phyloP scores from a whole-genome alignment of 176 grass and related monocot species.

The Carex kokanica region DNA sequence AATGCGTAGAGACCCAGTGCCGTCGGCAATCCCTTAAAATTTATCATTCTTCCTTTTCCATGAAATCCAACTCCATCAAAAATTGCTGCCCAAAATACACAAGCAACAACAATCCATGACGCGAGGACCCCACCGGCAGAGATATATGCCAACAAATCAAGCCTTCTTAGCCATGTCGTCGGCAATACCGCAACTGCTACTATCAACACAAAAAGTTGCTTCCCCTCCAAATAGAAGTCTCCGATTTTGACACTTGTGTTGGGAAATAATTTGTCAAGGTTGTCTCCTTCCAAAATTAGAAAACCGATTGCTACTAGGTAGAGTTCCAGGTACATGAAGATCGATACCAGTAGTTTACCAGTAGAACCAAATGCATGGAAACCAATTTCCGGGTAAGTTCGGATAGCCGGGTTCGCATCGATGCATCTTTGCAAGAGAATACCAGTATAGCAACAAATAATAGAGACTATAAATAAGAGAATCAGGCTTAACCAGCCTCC shows the following conservation, averaged over 20 bases:
- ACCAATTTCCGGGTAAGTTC: constrained; percentile 67
- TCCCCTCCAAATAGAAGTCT: constrained; percentile 35
- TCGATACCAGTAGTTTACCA: constrained; percentile 52
- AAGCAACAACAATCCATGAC: constrained; percentile 54
- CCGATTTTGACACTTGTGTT: constrained; percentile 35
- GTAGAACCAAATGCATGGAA: constrained; percentile 46
- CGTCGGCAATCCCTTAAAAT: constrained; percentile 53
- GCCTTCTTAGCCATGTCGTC: constrained; percentile 65
- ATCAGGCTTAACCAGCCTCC: constrained; percentile 78
- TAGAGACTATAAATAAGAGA: constrained; percentile 43
- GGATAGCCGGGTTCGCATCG: constrained; percentile 22
- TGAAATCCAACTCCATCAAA: constrained; percentile 60
- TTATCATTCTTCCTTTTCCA: constrained; percentile 39
- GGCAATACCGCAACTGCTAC: constrained; percentile 57
- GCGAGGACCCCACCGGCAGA: constrained; percentile 74
- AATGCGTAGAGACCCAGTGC: constrained; percentile 68
- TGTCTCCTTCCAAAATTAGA: constrained; percentile 80
- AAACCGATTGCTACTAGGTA: constrained; percentile 79
- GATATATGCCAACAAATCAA: constrained; percentile 58
- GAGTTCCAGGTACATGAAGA: constrained; percentile 77
- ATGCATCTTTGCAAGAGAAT: constrained; percentile 80
- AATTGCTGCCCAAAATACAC: constrained; percentile 52
- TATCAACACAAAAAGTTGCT: constrained; percentile 62
- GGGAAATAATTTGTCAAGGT: constrained; percentile 73
- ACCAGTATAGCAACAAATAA: constrained; percentile 74